Evolutionary conservation across 192 early-diverging fungal genomes (phyloP), one percentile per base, ranked within the genome.

Genomic region (Coemansia sp.): DNA sequence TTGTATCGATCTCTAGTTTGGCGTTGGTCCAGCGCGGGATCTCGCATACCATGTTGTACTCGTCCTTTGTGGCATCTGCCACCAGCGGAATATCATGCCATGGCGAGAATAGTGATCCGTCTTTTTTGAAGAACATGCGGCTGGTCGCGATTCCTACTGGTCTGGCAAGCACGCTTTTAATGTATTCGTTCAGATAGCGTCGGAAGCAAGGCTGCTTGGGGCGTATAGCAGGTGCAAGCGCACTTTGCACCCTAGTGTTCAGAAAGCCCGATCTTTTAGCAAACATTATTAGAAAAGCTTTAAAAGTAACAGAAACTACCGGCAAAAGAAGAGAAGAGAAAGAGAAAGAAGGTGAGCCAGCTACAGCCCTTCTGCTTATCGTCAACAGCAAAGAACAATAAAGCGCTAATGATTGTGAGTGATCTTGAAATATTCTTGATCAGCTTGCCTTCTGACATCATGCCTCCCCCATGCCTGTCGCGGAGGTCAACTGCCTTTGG

Each of bases 21-120:
- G 94, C 96, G 84, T 99, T 99, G 64, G 93, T 87, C 95, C 95
- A 99, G 61, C 96, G 87, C 51, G 96, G 96, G 59, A 99, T 93
- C 83, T 99, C 96, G 67, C 96, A 94, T 61, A 99, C 85, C 92
- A 97, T 95, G 91, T 99, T 95, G 77, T 93, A 87, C 62, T 95
- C 84, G 82, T 90, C 88, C 7, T 20, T 8, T 18, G 79, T 76
- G 71, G 93, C 90, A n/a, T 46, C 43, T 20, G 94, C 94, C 37
- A 86, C 90, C 7, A 97, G 85, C 16, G 96, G 95, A 59, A 99
- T 95, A 87, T 99, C 96, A 84, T 99, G 96, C 89, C 95, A 99
- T 61, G 95, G 91, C 48, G 95, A 97, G 62, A 96, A 71, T 20
- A 92, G 89, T 72, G 86, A 82, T 62, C 91, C 92, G 61, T 86